These are phyloP conservation scores for Gonapodya prolifera DNA, from an alignment of 192 early-diverging fungal species.

Conservation along the genomic window DNA sequence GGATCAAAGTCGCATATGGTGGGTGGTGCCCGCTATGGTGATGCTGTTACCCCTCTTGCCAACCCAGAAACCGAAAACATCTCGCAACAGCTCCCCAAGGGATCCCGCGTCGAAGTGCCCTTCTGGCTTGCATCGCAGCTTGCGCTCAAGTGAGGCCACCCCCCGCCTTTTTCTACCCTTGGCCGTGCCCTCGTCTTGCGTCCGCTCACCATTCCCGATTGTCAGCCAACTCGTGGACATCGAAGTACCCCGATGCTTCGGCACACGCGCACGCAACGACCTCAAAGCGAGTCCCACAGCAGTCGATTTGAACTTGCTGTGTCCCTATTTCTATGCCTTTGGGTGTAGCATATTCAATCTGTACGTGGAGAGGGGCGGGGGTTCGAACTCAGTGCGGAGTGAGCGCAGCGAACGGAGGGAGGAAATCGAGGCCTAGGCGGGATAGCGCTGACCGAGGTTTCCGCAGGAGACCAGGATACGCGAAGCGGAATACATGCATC, in stretches of 20 bases:
- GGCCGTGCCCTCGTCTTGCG: neutral
- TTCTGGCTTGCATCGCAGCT: slow-evolving; percentile 26
- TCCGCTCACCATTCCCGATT: neutral
- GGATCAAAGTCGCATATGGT: slow-evolving; percentile 9
- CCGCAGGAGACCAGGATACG: no score
- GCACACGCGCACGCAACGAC: slow-evolving; percentile 21
- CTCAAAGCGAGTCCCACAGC: slow-evolving; percentile 20
- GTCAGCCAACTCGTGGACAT: slow-evolving; percentile 22
- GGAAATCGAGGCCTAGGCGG: no score
- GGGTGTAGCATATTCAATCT: slow-evolving; percentile 25
- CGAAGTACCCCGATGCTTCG: slow-evolving; percentile 25
- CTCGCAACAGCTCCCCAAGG: slow-evolving; percentile 16
- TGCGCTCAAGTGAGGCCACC: slow-evolving; percentile 13
- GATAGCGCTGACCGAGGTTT: no score
- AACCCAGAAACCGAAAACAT: slow-evolving; percentile 5
- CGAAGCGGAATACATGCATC: no score
- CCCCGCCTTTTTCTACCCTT: neutral
- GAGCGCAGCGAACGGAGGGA: no score
- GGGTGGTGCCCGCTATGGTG: neutral
- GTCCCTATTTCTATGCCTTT: slow-evolving; percentile 28
- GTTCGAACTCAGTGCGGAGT: no score
- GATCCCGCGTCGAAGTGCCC: slow-evolving; percentile 24
- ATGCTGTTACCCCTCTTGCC: neutral
- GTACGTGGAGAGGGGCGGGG: slow-evolving; percentile 10
- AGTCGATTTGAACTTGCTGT: slow-evolving; percentile 22